These are phyloP conservation scores for Phytophthora aleatoria DNA, from an alignment of 352 stramenopile species.

Conservation along the genomic window DNA sequence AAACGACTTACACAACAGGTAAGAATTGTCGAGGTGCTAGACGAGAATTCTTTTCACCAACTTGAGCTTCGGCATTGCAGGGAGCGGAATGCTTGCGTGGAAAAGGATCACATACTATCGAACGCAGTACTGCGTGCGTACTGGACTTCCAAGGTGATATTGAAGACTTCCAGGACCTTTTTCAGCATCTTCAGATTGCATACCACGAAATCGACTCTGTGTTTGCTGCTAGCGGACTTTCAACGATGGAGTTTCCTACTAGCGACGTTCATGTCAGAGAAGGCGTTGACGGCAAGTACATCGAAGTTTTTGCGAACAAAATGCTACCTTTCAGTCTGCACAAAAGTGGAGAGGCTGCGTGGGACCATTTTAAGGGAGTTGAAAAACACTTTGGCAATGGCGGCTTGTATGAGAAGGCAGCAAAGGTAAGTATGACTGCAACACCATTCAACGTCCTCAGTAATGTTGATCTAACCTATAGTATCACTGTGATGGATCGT, in stretches of 20 bases:
- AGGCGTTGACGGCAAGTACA: constrained; percentile 25
- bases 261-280: constrained; percentile 33
- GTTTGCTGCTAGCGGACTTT: constrained; percentile 30
- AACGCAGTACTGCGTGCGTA: constrained; percentile 13
- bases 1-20: constrained; percentile 35
- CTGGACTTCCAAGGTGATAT: constrained; percentile 38
- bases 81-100: constrained; percentile 7
- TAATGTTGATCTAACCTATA: constrained; percentile 2
- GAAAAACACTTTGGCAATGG: constrained; percentile 36
- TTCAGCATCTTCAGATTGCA: constrained; percentile 36
- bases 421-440: constrained; percentile 1
- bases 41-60: not conserved
- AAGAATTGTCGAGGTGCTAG: not conserved
- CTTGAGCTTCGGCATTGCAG: constrained; percentile 1
- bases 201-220: constrained; percentile 41
- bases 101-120: constrained; percentile 1
- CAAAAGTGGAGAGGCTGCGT: constrained; percentile 28
- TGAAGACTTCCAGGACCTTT: constrained; percentile 40
- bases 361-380: constrained; percentile 37
- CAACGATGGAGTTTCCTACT: constrained; percentile 15
- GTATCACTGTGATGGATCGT: not conserved
- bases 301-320: constrained; percentile 37
- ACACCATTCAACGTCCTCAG: not conserved
- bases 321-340: constrained; percentile 31
- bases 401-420: constrained; percentile 6